phyloP scores from a whole-genome alignment of 2,329 filamentous ascomycete genomes.

The Macrophomina pseudophaseolina region DNA sequence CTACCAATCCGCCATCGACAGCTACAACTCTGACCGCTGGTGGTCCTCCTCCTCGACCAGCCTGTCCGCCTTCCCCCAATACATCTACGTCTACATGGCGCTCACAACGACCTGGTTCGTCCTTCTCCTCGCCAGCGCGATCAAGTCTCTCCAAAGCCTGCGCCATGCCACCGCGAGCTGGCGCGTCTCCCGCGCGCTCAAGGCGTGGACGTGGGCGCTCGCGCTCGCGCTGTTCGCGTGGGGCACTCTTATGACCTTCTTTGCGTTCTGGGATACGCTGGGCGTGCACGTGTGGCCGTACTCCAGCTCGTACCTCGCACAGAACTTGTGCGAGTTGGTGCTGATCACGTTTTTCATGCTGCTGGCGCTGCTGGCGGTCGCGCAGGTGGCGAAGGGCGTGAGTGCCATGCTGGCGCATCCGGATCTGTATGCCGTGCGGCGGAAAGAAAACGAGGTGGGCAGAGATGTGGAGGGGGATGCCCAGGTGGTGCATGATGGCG shows the following conservation, averaged over 20 bases:
- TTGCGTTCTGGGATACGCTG: neutral
- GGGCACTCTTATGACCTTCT: neutral
- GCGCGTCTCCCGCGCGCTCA: neutral
- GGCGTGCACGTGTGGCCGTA: neutral
- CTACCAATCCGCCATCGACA: slow-evolving; percentile 2
- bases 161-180: neutral
- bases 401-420: neutral
- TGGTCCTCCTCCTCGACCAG: neutral
- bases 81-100: slow-evolving; percentile 4
- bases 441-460: neutral
- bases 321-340: neutral
- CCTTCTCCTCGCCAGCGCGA: neutral
- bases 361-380: neutral
- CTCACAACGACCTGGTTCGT: neutral
- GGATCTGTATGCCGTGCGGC: neutral
- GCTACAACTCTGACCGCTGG: neutral
- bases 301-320: neutral
- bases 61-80: neutral
- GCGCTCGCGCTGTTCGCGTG: neutral
- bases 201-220: neutral
- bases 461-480: neutral
- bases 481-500: neutral
- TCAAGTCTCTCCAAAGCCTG: no score
- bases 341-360: neutral
- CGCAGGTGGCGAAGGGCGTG: neutral